Evolutionary conservation across 176 grass and related monocot species (phyloP), one percentile per base, ranked within the genome.

Genomic region (Phragmites australis): DNA sequence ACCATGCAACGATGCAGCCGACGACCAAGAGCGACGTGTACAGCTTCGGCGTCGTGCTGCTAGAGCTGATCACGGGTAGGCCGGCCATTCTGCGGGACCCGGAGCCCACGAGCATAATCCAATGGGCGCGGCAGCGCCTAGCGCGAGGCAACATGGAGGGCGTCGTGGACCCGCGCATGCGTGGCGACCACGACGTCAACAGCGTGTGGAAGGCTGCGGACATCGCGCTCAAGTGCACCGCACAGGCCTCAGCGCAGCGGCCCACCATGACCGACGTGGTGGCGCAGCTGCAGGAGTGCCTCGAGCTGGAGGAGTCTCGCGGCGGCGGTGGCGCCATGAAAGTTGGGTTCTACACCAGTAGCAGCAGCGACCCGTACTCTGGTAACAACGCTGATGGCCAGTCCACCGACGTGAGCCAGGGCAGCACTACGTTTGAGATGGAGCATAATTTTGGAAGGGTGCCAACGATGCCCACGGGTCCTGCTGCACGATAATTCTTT

Each of bases 211-310:
- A 90, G 67, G 78, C 27, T 18, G 74, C 82, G 5, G 88, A 93
- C 19, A 17, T 91, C 5, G 91, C 91, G 0, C 78, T 93, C 29
- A 91, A 88, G 46, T 90, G 91, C 74, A 93, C 88, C 3, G 21
- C 74, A 3, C 66, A 72, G 0, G 5, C 3, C 15, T 73, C 50
- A 0, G 39, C 30, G 1, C 82, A 86, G 8, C 69, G 88, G 8
- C 91, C 91, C 8, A 72, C 72, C 25, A 90, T 93, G 91, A 77
- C 91, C 2, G 81, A 93, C 2, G 81, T 93, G 14, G 88, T 85
- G 23, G 43, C 40, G 31, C 85, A 90, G 62, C 59, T 93, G 26
- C 68, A 88, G 12, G 82, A 88, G 29, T 90, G 91, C 78, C 37
- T 93, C 1, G 82, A 79, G 27, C 67, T 93, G 4, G 91, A 88